Percentiles rank a stretch among this genome's conserved stretches.
These are phyloP conservation scores for Kwoniella europaea DNA, from an alignment of 768 basidiomycete species.

Conservation along the genomic window DNA sequence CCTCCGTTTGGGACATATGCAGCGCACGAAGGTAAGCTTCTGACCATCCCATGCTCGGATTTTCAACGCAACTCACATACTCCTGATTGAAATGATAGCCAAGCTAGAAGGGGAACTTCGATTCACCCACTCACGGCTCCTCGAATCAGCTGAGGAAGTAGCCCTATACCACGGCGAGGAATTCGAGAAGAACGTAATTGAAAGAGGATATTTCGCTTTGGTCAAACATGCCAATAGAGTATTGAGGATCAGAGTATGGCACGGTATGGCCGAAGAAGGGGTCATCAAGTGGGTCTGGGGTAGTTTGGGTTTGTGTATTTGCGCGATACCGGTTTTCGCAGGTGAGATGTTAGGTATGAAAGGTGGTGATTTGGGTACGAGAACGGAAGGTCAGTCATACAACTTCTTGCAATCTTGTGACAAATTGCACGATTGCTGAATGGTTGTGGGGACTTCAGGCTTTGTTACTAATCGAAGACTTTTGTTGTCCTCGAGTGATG, in stretches of 20 bases:
- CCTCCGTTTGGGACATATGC: slow-evolving; percentile 92
- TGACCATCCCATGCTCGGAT: not conserved
- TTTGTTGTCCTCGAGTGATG: slow-evolving; percentile 82
- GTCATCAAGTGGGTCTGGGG: slow-evolving; percentile 96
- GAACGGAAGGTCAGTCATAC: slow-evolving; percentile 77
- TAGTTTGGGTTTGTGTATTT: slow-evolving; percentile 85
- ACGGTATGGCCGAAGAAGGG: slow-evolving; percentile 89
- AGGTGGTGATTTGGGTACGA: slow-evolving; percentile 72
- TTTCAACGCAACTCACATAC: not conserved
- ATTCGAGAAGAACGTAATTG: slow-evolving; percentile 87
- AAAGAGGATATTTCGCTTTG: slow-evolving; percentile 82
- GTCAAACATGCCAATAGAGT: slow-evolving; percentile 85
- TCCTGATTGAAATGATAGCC: slow-evolving; percentile 59
- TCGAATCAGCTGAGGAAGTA: slow-evolving; percentile 70
- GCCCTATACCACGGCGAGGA: slow-evolving; percentile 87
- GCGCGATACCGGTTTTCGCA: slow-evolving; percentile 92
- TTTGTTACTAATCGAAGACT: slow-evolving; percentile 96
- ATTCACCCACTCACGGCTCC: slow-evolving; percentile 87
- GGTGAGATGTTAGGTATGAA: slow-evolving; percentile 72
- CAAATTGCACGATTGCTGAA: not conserved
- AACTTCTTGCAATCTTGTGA: not conserved
- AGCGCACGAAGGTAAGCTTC: slow-evolving; percentile 63
- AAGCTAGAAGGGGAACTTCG: slow-evolving; percentile 86
- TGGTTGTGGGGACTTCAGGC: slow-evolving; percentile 62
- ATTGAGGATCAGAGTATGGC: slow-evolving; percentile 80